Evolutionary conservation across 345 rosid species (phyloP), one percentile per base, ranked within the genome.

Genomic region (Microthlaspi erraticum): DNA sequence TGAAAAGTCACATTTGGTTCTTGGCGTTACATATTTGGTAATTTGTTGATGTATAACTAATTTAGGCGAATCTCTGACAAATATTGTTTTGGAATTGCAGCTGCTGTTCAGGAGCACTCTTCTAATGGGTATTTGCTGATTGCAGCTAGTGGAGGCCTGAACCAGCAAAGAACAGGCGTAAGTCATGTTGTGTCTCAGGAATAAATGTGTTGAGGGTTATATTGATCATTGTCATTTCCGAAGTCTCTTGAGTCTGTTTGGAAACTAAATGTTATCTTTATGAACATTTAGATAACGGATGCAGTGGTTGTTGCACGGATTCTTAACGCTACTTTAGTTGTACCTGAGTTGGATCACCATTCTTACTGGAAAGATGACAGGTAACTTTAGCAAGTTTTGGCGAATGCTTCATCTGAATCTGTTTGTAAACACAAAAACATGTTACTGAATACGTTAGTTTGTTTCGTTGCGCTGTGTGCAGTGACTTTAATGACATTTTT

Each of bases 161-260:
- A 95, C 75, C 99, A 95, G 81, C 97, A 95, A 85, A 90, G 98
- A 80, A 95, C 97, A 48, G 97, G 99, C 78, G 99, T 95, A 86
- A 88, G 98, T 85, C 51, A 46, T 71, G 54, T 31, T 57, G 10
- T 32, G 57, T 13, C 29, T 52, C 50, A 14, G 63, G 19, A 46
- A 31, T 12, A 75, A 17, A 8, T 19, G 23, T 60, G 45, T 50
- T 43, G 19, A 5, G 68, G 3, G 14, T 53, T 52, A 18, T 33
- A 5, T 32, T 32, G 63, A 17, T 31, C 19, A 44, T 6, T 50
- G 23, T n/a, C n/a, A n/a, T n/a, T n/a, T n/a, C n/a, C n/a, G n/a
- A 18, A 7, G 32, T 33, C 29, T 55, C 14, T 13, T 33, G 8
- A 6, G 29, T 46, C 36, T 20, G 26, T 68, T 68, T 68, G 1